Evolutionary conservation across 768 basidiomycete genomes (phyloP).

Genomic region (Hebeloma cylindrosporum): DNA sequence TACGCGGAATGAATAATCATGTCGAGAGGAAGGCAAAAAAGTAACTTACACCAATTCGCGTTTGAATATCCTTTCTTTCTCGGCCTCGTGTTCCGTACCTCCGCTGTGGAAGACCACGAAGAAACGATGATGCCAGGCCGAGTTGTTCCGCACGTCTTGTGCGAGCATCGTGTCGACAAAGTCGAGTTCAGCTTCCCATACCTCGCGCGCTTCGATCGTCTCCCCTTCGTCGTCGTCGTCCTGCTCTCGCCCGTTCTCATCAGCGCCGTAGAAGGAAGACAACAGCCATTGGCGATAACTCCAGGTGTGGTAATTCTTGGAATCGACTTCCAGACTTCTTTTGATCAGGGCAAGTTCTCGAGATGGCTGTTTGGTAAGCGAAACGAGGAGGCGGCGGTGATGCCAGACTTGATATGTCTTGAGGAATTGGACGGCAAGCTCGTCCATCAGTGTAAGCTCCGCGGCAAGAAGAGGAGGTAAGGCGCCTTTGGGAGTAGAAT

Average conservation of each 20-base stretch:
- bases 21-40: constrained; percentile 7
- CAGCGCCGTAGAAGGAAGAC: constrained; percentile 72
- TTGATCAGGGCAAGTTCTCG: constrained; percentile 84
- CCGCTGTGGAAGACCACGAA: constrained; percentile 80
- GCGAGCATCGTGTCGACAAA: constrained; percentile 70
- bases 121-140: constrained; percentile 95
- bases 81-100: constrained; percentile 58
- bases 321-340: constrained; percentile 66
- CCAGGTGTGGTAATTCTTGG: constrained; percentile 99
- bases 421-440: constrained; percentile 76
- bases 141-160: constrained; percentile 90
- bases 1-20: neutral
- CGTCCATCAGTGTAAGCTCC: constrained; percentile 86
- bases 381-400: constrained; percentile 77
- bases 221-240: constrained; percentile 12
- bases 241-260: constrained; percentile 11
- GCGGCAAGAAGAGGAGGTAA: constrained; percentile 45
- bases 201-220: constrained; percentile 34
- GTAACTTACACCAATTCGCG: constrained; percentile 76
- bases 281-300: constrained; percentile 95
- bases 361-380: constrained; percentile 47
- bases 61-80: constrained; percentile 56
- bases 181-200: constrained; percentile 76
- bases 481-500: constrained; percentile 4
- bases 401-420: constrained; percentile 99